phyloP scores from a whole-genome alignment of 2,329 filamentous ascomycete genomes.

The Colletotrichum spaethianum region DNA sequence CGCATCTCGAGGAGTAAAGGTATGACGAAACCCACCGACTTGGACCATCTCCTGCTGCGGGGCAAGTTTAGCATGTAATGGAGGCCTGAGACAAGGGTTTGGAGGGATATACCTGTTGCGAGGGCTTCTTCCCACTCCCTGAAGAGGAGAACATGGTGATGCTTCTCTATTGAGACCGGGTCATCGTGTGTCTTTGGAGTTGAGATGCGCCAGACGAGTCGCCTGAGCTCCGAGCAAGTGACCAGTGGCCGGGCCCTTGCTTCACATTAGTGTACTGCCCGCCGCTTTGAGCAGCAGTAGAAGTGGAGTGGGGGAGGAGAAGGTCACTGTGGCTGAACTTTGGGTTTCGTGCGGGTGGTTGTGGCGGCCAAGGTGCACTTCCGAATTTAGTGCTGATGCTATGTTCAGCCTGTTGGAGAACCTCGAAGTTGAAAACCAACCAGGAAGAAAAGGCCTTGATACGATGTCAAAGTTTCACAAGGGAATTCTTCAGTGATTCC shows the following conservation, averaged over 20 bases:
- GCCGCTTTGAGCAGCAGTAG: constrained; percentile 40
- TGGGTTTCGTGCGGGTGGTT: constrained; percentile 17
- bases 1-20: constrained; percentile 27
- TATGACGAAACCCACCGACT: constrained; percentile 80
- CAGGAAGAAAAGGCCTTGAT: background rate
- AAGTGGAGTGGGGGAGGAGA: constrained; percentile 32
- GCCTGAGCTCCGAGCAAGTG: constrained; percentile 40
- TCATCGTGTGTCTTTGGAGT: constrained; percentile 39
- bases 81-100: constrained; percentile 16
- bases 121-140: constrained; percentile 77
- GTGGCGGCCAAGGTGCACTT: background rate
- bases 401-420: background rate
- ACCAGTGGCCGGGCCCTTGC: constrained; percentile 41
- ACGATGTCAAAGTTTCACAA: background rate
- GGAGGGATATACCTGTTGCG: constrained; percentile 74
- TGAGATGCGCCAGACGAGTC: constrained; percentile 39
- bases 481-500: background rate
- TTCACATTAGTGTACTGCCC: constrained; percentile 39
- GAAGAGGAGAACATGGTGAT: constrained; percentile 76
- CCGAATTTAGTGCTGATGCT: background rate
- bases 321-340: constrained; percentile 40
- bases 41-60: constrained; percentile 95
- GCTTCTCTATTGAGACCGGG: constrained; percentile 40
- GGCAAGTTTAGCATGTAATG: constrained; percentile 51
- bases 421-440: background rate